phyloP scores from a whole-genome alignment of 139 green algal genomes.

The Micractinium sp. region DNA sequence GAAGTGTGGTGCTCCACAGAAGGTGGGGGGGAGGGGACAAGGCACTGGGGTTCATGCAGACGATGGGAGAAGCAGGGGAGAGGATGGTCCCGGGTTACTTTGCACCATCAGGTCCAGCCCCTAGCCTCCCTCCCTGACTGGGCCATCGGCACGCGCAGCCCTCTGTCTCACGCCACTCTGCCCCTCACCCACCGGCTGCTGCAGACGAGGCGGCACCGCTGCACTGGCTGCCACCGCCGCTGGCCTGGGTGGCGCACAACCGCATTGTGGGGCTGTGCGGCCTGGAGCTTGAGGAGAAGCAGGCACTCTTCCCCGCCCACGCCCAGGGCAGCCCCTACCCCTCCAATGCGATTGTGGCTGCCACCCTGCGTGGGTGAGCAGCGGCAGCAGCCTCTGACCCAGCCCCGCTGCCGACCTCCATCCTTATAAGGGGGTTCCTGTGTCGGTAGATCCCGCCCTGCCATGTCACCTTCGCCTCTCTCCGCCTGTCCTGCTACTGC shows the following conservation, averaged over 20 bases:
- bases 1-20: constrained; percentile 7
- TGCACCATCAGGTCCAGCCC: neutral
- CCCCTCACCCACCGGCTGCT: neutral
- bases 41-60: neutral
- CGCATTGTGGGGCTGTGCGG: constrained; percentile 3
- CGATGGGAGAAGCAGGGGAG: neutral
- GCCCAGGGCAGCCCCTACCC: constrained; percentile 21
- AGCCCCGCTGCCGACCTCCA: no score
- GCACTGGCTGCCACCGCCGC: constrained; percentile 23
- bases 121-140: neutral
- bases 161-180: neutral
- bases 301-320: neutral
- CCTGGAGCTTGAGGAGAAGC: constrained; percentile 28
- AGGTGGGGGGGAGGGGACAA: neutral
- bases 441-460: no score
- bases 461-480: no score
- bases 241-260: constrained; percentile 6
- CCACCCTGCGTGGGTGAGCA: neutral
- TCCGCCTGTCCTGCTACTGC: no score
- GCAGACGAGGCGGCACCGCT: constrained; percentile 9
- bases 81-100: neutral
- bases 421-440: no score
- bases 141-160: neutral
- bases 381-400: no score
- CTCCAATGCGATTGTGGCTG: constrained; percentile 3